Evolutionary conservation across 1,284 basidiomycete species (phyloP).

Genomic region (Moesziomyces sp.): DNA sequence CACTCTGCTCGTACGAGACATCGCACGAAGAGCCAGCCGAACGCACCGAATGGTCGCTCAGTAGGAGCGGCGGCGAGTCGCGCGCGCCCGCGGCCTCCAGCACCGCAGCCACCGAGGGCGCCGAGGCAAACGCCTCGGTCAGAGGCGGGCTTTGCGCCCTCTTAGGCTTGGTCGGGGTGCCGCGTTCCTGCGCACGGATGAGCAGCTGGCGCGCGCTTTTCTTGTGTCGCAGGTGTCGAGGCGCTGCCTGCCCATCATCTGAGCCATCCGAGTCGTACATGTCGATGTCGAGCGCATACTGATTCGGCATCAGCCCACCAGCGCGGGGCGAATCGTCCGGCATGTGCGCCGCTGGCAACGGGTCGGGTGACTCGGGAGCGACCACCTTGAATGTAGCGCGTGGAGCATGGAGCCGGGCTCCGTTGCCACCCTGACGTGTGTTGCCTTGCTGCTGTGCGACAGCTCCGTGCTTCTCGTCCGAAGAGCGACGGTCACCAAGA

Average conservation of each 20-base stretch:
- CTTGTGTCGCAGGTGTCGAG: constrained; percentile 32
- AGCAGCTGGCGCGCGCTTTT: constrained; percentile 56
- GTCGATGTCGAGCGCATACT: constrained; percentile 36
- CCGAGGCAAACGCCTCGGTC: constrained; percentile 33
- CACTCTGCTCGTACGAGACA: constrained; percentile 22
- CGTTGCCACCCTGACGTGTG: constrained; percentile 14
- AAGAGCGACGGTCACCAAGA: background rate
- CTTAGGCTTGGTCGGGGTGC: constrained; percentile 57
- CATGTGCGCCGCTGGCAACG: constrained; percentile 5
- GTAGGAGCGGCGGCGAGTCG: constrained; percentile 31
- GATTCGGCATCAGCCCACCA: constrained; percentile 10
- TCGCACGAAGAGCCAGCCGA: constrained; percentile 26
- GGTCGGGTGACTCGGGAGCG: constrained; percentile 14
- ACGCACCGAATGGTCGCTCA: constrained; percentile 32
- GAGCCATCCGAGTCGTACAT: constrained; percentile 44
- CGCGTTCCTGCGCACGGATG: constrained; percentile 56
- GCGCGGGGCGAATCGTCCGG: constrained; percentile 13
- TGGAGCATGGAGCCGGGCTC: constrained; percentile 19
- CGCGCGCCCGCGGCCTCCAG: constrained; percentile 30
- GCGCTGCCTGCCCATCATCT: constrained; percentile 16
- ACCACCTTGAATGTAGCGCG: constrained; percentile 26
- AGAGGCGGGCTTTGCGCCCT: constrained; percentile 52
- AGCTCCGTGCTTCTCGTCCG: background rate
- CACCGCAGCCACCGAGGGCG: constrained; percentile 33
- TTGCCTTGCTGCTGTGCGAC: constrained; percentile 3